Conservation (phyloP, 495 filamentous ascomycete genomes). For the Aspergillus cavernicola region DNA sequence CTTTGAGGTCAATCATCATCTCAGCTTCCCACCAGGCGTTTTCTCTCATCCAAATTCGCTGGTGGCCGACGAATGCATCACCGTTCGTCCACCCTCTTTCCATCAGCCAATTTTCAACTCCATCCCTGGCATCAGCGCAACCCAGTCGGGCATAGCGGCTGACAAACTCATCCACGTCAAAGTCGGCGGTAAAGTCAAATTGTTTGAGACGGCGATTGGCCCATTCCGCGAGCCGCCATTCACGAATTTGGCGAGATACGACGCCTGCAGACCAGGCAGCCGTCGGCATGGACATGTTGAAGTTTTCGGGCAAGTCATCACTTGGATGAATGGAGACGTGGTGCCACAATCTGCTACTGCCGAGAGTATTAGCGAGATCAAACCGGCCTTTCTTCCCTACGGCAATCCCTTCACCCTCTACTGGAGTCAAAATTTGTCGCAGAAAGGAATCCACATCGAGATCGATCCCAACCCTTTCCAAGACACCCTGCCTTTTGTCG, state of each 20-base stretch:
- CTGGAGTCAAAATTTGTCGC: constrained; percentile 76
- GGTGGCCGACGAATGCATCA: constrained; percentile 83
- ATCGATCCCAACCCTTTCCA: constrained; percentile 81
- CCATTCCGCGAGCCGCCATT: constrained; percentile 95
- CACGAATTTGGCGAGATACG: constrained; percentile 85
- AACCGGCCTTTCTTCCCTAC: constrained; percentile 71
- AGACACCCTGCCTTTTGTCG: constrained; percentile 73
- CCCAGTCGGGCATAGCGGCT: constrained; percentile 77
- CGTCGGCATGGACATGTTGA: constrained; percentile 58
- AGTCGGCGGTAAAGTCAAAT: constrained; percentile 96
- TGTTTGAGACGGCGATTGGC: constrained; percentile 86
- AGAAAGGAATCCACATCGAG: constrained; percentile 82
- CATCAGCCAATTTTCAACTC: constrained; percentile 91
- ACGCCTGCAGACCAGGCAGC: constrained; percentile 86
- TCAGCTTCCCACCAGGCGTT: constrained; percentile 97
- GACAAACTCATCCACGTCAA: constrained; percentile 89
- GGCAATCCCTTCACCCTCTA: constrained; percentile 67
- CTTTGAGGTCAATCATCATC: constrained; percentile 90
- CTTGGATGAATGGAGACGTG: constrained; percentile 90
- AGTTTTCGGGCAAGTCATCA: constrained; percentile 71
- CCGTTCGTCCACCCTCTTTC: constrained; percentile 98
- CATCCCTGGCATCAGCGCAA: constrained; percentile 85
- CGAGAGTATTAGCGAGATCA: constrained; percentile 64
- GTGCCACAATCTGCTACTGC: constrained; percentile 90
- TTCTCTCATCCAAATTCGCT: constrained; percentile 94